Evolutionary conservation across 2,329 filamentous ascomycete genomes (phyloP), one percentile per base, ranked within the genome.

Genomic region (Fusarium concolor): DNA sequence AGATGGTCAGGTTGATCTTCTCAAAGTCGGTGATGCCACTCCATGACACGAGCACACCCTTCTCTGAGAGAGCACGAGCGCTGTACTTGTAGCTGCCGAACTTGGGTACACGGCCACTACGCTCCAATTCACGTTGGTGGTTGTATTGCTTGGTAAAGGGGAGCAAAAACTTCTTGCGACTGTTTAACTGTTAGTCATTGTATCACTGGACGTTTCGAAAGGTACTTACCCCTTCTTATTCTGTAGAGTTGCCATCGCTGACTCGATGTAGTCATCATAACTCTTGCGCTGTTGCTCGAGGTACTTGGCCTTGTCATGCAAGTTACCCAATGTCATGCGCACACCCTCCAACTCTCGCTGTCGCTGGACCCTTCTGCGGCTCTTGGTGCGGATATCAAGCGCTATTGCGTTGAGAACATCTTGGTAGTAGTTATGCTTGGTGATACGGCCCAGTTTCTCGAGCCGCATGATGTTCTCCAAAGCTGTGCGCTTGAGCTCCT

Each of bases 71-170:
- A 49, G 92, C 90, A 51, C 94, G 91, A 6, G 93, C 94, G 55
- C 92, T 95, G 83, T 99, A 99, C 83, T 98, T 98, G 89, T 92
- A 99, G 37, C 92, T 96, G 67, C 96, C 96, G 77, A 99, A 99
- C 78, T 97, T 97, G 79, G 97, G 96, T 53, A 97, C 93, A 49
- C 95, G 93, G 28, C 96, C 96, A 10, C 92, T 91, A 60, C 93
- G 91, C 76, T 97, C 93, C 31, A 99, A 89, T 81, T 99, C 96
- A 70, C 94, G 91, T 82, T 98, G 94, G 80, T 99, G 96, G 79
- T 97, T 97, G 88, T 97, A 99, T 79, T 99, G 96, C 76, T 97
- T 97, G 24, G 95, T 97, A 79, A 99, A 99, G 15, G 96, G 96
- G 78, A 99, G 87, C 56, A 97, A 86, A 85, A 97, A 97, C 53